Percentiles rank a stretch among this genome's conserved stretches.
Evolutionary conservation across 257 asterid species (phyloP).

Genomic region (Linderniella brevidens): DNA sequence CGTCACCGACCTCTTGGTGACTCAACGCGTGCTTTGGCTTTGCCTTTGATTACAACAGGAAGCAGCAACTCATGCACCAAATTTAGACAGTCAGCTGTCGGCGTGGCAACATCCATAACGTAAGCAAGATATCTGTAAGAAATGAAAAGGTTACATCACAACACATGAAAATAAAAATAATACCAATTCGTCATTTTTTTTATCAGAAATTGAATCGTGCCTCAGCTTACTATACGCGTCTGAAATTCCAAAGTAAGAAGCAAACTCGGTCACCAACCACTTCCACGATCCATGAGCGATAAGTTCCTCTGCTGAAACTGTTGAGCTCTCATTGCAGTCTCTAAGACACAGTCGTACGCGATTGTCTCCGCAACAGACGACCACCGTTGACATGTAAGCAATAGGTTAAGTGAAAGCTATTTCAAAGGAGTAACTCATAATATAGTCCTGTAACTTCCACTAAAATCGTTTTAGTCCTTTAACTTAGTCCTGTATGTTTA

Average conservation of each 20-base stretch:
- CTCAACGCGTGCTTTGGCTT: constrained; percentile 44
- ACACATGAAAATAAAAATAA: neutral
- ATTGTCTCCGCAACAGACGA: constrained; percentile 80
- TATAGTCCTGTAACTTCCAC: too few relatives aligned
- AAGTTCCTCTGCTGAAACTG: constrained; percentile 71
- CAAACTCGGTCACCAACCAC: constrained; percentile 80
- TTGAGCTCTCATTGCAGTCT: constrained; percentile 80
- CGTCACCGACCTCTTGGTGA: constrained; percentile 77
- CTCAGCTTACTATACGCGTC: constrained; percentile 81
- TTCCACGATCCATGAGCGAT: constrained; percentile 62
- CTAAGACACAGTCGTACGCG: constrained; percentile 79
- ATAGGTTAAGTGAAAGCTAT: too few relatives aligned
- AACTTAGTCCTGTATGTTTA: too few relatives aligned
- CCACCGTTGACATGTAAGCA: too few relatives aligned
- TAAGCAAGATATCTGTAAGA: constrained; percentile 68
- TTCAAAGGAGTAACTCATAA: too few relatives aligned
- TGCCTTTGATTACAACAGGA: constrained; percentile 62
- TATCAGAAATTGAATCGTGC: too few relatives aligned
- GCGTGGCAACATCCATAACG: constrained; percentile 95
- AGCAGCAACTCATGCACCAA: constrained; percentile 66
- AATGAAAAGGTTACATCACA: neutral
- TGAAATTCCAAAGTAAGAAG: constrained; percentile 78
- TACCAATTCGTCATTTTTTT: too few relatives aligned
- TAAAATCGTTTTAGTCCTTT: too few relatives aligned
- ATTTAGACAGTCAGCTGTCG: constrained; percentile 75